Evolutionary conservation across 805 yeast genomes (phyloP), one percentile per base, ranked within the genome.

Genomic region (Cyberlindnera samutprakarnensis): DNA sequence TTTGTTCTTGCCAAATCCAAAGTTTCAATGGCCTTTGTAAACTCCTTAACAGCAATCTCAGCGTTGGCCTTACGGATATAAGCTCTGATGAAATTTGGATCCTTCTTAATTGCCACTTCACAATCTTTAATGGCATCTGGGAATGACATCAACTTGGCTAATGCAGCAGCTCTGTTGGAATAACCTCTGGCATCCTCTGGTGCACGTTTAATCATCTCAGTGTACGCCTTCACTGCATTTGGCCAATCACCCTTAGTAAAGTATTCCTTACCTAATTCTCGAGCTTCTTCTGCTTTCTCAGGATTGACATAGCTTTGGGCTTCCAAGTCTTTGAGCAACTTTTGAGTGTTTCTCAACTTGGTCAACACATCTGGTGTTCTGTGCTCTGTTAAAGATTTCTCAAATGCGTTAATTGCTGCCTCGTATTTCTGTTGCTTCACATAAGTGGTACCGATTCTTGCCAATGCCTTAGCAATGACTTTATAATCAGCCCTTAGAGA

Each of bases 211-310:
- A 90, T 69, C 88, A 92, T 92, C 63, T 92, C 98, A 30, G 94
- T 70, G 62, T 92, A 92, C 5, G 95, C 82, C 57, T 83, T 82
- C 27, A 92, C 96, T 15, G 97, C 96, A 43, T 68, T 78, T 42
- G 98, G 97, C 96, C 95, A 90, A 60, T 90, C 95, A 30, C 85
- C 92, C 47, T 83, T 80, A 38, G 81, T 75, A 72, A 92, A 92
- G 52, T 59, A 75, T 16, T 83, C 90, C 60, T 84, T 90, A 58
- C 99, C 99, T 59, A 78, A 71, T 39, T 86, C 66, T 63, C 98
- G 82, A 16, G 97, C 96, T 56, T 78, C 90, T 59, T 90, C 97
- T 8, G 97, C 96, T 62, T 84, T 78, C 47, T 68, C 96, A 23
- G 95, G 94, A 57, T 87, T 81, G 46, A 90, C 61, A 56, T 88